phyloP scores from a whole-genome alignment of 1,284 basidiomycete species.

The Boletellus sp. region DNA sequence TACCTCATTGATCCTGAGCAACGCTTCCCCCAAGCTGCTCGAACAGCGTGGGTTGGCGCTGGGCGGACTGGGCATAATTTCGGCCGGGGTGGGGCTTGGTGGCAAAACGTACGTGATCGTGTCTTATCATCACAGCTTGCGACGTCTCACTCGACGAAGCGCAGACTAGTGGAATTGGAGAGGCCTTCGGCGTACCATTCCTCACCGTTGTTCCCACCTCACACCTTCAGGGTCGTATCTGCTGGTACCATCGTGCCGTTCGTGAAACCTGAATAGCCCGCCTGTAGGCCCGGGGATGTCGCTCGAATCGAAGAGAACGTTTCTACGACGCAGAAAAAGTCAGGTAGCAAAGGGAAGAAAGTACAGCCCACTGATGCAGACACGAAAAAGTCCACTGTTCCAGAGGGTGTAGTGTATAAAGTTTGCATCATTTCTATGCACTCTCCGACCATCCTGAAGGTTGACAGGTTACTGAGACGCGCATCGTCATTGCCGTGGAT shows the following conservation, averaged over 20 bases:
- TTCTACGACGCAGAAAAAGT: slow-evolving; percentile 42
- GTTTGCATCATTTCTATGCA: slow-evolving; percentile 33
- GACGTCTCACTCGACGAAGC: slow-evolving; percentile 27
- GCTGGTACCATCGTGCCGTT: background rate
- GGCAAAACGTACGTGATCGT: slow-evolving; percentile 74
- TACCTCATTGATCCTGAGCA: slow-evolving; percentile 76
- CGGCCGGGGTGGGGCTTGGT: slow-evolving; percentile 78
- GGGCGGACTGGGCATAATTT: slow-evolving; percentile 66
- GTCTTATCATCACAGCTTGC: background rate
- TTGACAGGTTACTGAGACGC: slow-evolving; percentile 67
- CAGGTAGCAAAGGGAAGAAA: slow-evolving; percentile 43
- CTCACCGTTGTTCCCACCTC: slow-evolving; percentile 72
- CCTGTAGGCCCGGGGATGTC: slow-evolving; percentile 69
- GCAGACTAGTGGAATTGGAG: slow-evolving; percentile 82
- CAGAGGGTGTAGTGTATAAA: slow-evolving; percentile 83
- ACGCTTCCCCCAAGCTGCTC: slow-evolving; percentile 79
- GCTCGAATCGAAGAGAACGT: slow-evolving; percentile 78
- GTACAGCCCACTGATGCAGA: slow-evolving; percentile 29
- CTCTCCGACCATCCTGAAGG: slow-evolving; percentile 5
- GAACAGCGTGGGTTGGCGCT: slow-evolving; percentile 86
- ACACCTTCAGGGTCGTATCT: slow-evolving; percentile 67
- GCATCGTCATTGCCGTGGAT: slow-evolving; percentile 75
- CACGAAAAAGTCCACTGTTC: slow-evolving; percentile 37
- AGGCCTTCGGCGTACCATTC: slow-evolving; percentile 79
- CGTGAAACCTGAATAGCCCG: slow-evolving; percentile 4